Base-by-base conservation (phyloP, 768 basidiomycete species). In the Russula compacta region DNA sequence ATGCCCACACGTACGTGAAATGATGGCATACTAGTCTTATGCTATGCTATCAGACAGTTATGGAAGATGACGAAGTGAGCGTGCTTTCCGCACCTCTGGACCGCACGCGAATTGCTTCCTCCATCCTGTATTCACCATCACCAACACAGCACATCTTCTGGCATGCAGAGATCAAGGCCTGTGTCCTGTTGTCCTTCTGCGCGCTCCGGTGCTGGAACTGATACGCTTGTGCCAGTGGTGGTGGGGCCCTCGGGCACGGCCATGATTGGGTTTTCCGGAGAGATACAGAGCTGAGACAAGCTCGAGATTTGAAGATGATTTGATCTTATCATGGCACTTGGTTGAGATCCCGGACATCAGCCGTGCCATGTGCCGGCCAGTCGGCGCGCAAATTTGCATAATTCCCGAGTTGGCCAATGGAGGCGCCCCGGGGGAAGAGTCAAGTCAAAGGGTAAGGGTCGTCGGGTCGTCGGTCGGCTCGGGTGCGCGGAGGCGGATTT, bases 311-410 rank as follows among this genome's bases (percentile, higher is more conserved):
- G 40, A 53, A n/a, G n/a, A n/a, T n/a, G n/a, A n/a, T 56, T 35
- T 60, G 60, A 63, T 58, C 61, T 63, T 58, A 63, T 63, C 60
- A 61, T 46, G 44, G 21, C 48, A 15, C 14, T 15, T 11, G 21
- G 12, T 5, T 39, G 36, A 42, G 53, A 47, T 57, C 29, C 44
- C 36, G 19, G 19, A 29, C 15, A 21, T 29, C 39, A 21, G 14
- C n/a, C 17, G 17, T 43, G 49, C 40, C 33, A 42, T 12, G 44
- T 7, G 44, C 61, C 61, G 38, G 44, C 32, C n/a, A 17, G 10
- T 40, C 32, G 61, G 60, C 48, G n/a, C 35, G 55, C 50, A 33
- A 40, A 39, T 53, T 44, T 40, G 35, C 11, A 36, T 10, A 15
- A 4, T 36, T 21, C 11, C n/a, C 39, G 29, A 5, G 10, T 12